Evolutionary conservation across 2,329 filamentous ascomycete species (phyloP).

Genomic region (Trichoderma brevicompactum): DNA sequence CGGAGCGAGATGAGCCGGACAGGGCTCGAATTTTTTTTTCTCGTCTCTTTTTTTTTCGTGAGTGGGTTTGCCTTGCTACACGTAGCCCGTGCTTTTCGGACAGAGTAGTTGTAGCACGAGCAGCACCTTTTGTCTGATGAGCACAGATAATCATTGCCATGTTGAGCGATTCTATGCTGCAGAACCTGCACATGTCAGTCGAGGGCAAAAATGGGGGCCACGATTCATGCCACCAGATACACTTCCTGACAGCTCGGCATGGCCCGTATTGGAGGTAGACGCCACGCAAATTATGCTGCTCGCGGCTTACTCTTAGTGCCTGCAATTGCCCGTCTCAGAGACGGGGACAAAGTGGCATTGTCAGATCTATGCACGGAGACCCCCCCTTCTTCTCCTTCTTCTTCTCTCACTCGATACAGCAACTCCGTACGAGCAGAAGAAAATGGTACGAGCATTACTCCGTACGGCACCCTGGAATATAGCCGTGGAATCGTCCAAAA

Average conservation of each 20-base stretch:
- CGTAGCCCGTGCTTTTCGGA: too few species aligned
- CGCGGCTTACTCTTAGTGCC: background rate
- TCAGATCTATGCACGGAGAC: background rate
- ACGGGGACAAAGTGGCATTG: background rate
- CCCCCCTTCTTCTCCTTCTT: background rate
- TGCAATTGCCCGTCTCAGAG: background rate
- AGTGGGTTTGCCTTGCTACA: background rate
- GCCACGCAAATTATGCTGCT: background rate
- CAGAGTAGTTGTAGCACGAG: background rate
- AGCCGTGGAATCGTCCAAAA: too few species aligned
- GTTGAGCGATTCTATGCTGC: background rate
- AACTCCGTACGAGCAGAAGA: background rate
- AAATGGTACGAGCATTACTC: background rate
- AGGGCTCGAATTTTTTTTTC: background rate
- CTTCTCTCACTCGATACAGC: background rate
- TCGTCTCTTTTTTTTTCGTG: background rate
- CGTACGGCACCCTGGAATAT: background rate
- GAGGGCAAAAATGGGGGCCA: background rate
- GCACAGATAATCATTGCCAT: background rate
- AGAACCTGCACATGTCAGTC: background rate
- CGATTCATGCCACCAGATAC: conserved; percentile 7
- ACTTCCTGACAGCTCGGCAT: conserved; percentile 17
- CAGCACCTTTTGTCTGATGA: too few species aligned
- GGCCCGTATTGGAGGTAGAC: background rate
- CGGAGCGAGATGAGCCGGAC: conserved; percentile 19